Evolutionary conservation across 2,329 filamentous ascomycete species (phyloP).

Genomic region (Paraphaeosphaeria minitans): DNA sequence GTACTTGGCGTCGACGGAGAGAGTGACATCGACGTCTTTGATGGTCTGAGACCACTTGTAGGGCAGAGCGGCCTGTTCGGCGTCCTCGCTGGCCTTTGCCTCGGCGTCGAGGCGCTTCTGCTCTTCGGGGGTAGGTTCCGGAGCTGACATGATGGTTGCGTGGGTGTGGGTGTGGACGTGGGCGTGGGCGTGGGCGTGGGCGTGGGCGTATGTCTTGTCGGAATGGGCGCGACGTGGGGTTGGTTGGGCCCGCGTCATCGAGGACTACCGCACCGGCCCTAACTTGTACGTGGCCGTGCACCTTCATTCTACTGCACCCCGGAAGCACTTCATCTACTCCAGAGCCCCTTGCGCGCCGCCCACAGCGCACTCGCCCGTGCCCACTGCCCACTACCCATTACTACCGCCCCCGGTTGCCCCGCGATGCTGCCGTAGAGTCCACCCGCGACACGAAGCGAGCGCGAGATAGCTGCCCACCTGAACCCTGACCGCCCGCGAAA

Average conservation of each 20-base stretch:
- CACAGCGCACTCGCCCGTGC: conserved; percentile 9
- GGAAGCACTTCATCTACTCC: conserved; percentile 2
- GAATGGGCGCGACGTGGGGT: conserved; percentile 1
- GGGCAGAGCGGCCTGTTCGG: conserved; percentile 87
- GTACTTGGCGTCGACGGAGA: conserved; percentile 78
- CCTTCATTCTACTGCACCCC: conserved; percentile 8
- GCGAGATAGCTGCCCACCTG: conserved; percentile 12
- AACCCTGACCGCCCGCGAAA: conserved; percentile 15
- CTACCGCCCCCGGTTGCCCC: conserved; percentile 17
- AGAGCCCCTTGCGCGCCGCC: conserved; percentile 23
- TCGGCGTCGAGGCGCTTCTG: conserved; percentile 62
- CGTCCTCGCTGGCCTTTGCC: conserved; percentile 72
- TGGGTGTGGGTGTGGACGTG: conserved; percentile 14
- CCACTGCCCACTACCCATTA: conserved; percentile 7
- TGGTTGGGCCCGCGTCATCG: conserved; percentile 7
- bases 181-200: conserved; percentile 15
- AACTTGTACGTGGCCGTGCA: conserved; percentile 7
- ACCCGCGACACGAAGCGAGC: conserved; percentile 21
- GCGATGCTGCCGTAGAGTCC: conserved; percentile 39
- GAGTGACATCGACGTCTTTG: conserved; percentile 79
- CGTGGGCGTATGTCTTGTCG: conserved; percentile 9
- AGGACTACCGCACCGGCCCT: background rate
- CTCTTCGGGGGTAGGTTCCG: conserved; percentile 57
- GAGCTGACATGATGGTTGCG: conserved; percentile 41
- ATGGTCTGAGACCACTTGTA: conserved; percentile 99